Evolutionary conservation across 2,329 filamentous ascomycete genomes (phyloP), one percentile per base, ranked within the genome.

Genomic region (Neopestalotiopsis rosae): DNA sequence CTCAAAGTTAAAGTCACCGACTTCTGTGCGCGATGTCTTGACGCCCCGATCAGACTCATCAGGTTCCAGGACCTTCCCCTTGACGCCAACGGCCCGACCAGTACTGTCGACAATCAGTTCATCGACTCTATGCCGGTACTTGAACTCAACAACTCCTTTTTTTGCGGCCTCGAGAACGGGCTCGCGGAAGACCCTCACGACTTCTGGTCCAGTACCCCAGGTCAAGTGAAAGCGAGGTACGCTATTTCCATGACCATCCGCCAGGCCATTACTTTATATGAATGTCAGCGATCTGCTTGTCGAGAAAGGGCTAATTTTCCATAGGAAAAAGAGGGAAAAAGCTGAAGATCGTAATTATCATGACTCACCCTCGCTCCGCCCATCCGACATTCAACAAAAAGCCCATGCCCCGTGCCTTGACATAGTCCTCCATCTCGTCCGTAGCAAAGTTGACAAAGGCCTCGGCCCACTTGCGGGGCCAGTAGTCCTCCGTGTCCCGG

Each of bases 211-310:
- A 0, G 87, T 86, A 2, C 89, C 88, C 89, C 88, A 91, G 0
- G 86, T 86, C 38, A 90, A 69, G 74, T 91, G 88, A 74, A 91
- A 90, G n/a, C 89, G 77, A 2, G 89, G 89, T 1, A 90, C 88
- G 13, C 87, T 87, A 75, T 90, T 90, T 5, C 89, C 89, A 73
- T 90, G 88, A 2, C 88, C 88, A 4, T 86, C 84, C 0, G 88
- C 85, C 0, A 77, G 74, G 0, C 88, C 88, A 67, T 84, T 84
- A 2, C 45, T 52, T n/a, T 52, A 28, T 28, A 28, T n/a, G 45
- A 52, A 52, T 7, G 9, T 52, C 10, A 52, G 45, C 9, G n/a
- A 52, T 17, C 6, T 24, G n/a, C 6, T 24, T 52, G 45, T 7
- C 45, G 20, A 9, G 5, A 52, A 52, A 38, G 10, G 34, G 10